These are phyloP conservation scores for Hondaea fermentalgiana DNA, from an alignment of 108 stramenopile genomes.

Conservation along the genomic window DNA sequence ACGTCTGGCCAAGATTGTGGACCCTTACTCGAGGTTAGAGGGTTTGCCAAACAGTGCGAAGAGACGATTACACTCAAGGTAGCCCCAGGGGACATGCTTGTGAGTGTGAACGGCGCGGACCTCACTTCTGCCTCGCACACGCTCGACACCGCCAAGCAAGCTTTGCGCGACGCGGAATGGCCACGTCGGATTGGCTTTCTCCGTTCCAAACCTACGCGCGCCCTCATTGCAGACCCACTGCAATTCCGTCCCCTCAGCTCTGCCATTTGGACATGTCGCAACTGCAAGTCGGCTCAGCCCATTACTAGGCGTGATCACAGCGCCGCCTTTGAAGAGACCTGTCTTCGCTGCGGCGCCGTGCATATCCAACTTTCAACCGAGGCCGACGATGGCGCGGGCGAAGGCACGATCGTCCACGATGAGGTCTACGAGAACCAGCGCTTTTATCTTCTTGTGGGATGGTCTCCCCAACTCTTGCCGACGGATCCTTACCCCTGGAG, in stretches of 20 bases:
- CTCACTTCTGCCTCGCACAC: neutral
- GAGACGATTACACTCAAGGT: neutral
- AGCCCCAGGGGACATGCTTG: neutral
- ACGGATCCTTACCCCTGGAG: neutral
- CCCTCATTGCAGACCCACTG: neutral
- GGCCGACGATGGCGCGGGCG: neutral
- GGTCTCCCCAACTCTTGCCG: neutral
- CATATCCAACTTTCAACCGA: neutral
- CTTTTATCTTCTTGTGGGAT: neutral
- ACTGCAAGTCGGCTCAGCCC: neutral
- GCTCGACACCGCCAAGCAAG: neutral
- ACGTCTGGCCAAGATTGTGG: neutral
- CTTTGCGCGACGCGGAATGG: neutral
- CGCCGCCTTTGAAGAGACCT: neutral
- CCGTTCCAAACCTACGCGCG: neutral
- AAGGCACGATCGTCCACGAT: neutral
- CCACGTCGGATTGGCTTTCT: neutral
- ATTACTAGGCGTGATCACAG: neutral
- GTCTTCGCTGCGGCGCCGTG: neutral
- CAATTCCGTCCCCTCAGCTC: neutral
- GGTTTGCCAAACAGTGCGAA: neutral
- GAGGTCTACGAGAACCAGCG: constrained; percentile 11
- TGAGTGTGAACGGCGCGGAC: neutral
- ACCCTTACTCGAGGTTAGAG: neutral
- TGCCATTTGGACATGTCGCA: neutral